A percentile compares a stretch with the other conserved stretches of the same genome.
phyloP scores from a whole-genome alignment of 78 protist species.

The Polysphondylium violaceum region DNA sequence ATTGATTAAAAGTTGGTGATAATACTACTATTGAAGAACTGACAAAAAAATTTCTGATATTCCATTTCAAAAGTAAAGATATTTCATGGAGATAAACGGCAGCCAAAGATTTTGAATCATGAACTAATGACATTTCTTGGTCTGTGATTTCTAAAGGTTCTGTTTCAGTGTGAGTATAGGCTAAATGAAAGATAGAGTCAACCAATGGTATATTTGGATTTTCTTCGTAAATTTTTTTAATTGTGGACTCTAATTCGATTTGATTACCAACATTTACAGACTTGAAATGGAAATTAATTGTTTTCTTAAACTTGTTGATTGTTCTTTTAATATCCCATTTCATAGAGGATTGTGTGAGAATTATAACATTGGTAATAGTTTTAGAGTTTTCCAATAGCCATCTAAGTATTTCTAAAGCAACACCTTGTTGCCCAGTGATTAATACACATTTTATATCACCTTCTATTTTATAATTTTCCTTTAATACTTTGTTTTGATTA shows the following conservation, averaged over 20 bases:
- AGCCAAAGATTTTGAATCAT: conserved; percentile 79
- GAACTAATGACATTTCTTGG: not conserved
- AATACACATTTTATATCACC: not conserved
- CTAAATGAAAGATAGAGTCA: conserved; percentile 61
- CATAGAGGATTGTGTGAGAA: conserved; percentile 18
- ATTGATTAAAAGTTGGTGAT: conserved; percentile 63
- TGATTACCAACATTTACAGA: conserved; percentile 10
- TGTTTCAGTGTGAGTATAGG: conserved; percentile 22
- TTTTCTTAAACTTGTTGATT: conserved; percentile 9
- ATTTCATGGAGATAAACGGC: conserved; percentile 76
- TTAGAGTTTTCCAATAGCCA: conserved; percentile 45
- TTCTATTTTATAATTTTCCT: not conserved
- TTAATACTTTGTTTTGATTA: not conserved
- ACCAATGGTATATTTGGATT: conserved; percentile 16
- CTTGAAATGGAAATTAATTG: conserved; percentile 6
- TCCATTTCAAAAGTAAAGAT: not conserved
- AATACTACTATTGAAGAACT: conserved; percentile 59
- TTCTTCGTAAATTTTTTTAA: not conserved
- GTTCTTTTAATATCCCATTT: conserved; percentile 46
- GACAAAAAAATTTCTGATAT: conserved; percentile 50
- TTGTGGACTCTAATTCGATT: not conserved
- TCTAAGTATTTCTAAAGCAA: conserved; percentile 10
- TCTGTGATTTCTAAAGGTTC: not conserved
- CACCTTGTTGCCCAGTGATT: conserved; percentile 66
- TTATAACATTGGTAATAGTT: conserved; percentile 10